Conservation (phyloP, 805 yeast species). For the Metschnikowia anglica region DNA sequence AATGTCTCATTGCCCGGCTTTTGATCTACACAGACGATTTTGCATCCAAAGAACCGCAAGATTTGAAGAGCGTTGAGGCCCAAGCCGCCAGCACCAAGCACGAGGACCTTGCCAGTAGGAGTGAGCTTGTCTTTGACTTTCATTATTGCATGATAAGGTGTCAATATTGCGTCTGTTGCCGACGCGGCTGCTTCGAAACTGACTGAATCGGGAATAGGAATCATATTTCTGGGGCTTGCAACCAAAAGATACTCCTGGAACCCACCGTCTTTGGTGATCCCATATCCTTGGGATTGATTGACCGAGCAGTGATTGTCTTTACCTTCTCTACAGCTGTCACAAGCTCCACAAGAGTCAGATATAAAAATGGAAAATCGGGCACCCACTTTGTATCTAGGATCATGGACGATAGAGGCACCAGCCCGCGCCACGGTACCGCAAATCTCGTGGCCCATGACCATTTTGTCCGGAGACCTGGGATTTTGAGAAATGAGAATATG, state of each 20-base stretch:
- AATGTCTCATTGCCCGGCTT: conserved; percentile 17
- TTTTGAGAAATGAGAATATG: conserved; percentile 29
- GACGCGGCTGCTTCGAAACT: conserved; percentile 41
- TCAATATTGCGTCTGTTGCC: conserved; percentile 42
- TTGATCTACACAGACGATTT: conserved; percentile 35
- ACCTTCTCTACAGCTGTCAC: conserved; percentile 36
- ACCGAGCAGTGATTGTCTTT: conserved; percentile 32
- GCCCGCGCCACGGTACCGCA: conserved; percentile 38
- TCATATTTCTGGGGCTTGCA: conserved; percentile 33
- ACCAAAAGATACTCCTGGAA: conserved; percentile 41
- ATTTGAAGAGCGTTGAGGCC: conserved; percentile 46
- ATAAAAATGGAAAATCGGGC: conserved; percentile 32
- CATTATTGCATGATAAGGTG: conserved; percentile 43
- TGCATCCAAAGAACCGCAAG: conserved; percentile 31
- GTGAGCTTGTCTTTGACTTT: conserved; percentile 30
- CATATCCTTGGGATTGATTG: conserved; percentile 27
- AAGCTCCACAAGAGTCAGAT: conserved; percentile 34
- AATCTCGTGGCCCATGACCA: conserved; percentile 48
- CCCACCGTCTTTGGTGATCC: conserved; percentile 41
- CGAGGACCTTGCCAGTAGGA: conserved; percentile 38
- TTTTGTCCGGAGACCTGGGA: conserved; percentile 25
- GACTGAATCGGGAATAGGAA: conserved; percentile 42
- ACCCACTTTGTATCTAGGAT: conserved; percentile 30
- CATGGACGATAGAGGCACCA: conserved; percentile 27
- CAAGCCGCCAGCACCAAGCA: conserved; percentile 44